Base-by-base conservation (phyloP, 106 monocot genomes). In the Apostasia shenzhenica region DNA sequence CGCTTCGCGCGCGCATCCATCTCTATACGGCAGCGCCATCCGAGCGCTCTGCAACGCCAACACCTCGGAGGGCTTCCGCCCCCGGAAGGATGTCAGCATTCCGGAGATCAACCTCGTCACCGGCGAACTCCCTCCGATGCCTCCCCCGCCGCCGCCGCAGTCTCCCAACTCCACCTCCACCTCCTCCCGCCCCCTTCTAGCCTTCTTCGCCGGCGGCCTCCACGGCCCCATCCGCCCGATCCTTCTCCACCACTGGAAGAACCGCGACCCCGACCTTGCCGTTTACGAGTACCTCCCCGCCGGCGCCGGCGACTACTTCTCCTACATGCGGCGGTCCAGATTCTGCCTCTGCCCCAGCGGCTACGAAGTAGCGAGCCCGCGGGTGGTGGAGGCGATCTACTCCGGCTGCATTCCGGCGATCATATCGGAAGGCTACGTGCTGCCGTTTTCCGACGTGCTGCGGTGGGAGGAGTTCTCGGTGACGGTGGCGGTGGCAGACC, bases 311-410 rank as follows among this genome's bases (percentile, higher is more conserved):
- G 87, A 87, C 84, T 80, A 87, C 80, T 64, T 57, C 59, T 67
- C 73, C 9, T 84, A 67, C 75, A 79, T 87, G 84, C 74, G 72
- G 4, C 44, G 52, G 5, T 72, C 82, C 7, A 73, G 64, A 37
- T 91, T 87, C 66, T 91, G 91, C 70, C 82, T 91, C 10, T 91
- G 91, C 60, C 87, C 91, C 1, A 91, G 91, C 54, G 91, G 91
- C 12, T 82, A 75, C 63, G 91, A 91, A 72, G 91, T 91, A 66
- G 91, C 91, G 26, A 91, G 87, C 72, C 91, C 87, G 2, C 60
- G 87, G 52, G 54, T 91, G 1, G 84, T 83, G 41, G 91, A 91
- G 84, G 81, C 91, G 1, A 82, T 91, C 51, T 80, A 81, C 47
- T 55, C 79, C 1, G 87, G 72, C 60, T 91, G 91, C 65, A 77